phyloP scores from a whole-genome alignment of 2,329 filamentous ascomycete species.

The Plectosphaerella sp. region DNA sequence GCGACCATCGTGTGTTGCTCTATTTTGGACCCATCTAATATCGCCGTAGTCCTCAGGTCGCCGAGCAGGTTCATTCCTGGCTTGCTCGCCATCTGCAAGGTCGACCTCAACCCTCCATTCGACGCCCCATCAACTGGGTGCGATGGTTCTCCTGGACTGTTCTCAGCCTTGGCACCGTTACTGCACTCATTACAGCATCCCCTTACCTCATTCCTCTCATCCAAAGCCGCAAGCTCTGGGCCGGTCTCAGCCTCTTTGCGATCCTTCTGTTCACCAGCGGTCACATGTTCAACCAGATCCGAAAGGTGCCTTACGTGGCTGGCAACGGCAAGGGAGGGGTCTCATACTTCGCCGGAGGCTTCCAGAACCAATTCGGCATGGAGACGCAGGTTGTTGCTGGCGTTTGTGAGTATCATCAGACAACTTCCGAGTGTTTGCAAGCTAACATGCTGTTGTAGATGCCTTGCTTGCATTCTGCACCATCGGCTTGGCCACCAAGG shows the following conservation, averaged over 20 bases:
- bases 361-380: constrained; percentile 88
- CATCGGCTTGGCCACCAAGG: constrained; percentile 87
- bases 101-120: constrained; percentile 70
- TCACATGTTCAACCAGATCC: constrained; percentile 99
- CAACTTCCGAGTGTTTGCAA: background rate
- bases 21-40: background rate
- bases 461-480: constrained; percentile 82
- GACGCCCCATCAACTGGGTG: constrained; percentile 83
- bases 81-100: constrained; percentile 73
- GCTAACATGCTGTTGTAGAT: constrained; percentile 41
- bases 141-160: constrained; percentile 66
- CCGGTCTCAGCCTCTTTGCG: constrained; percentile 78
- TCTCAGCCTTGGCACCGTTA: constrained; percentile 64
- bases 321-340: constrained; percentile 82
- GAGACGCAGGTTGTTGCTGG: constrained; percentile 95
- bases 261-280: constrained; percentile 93
- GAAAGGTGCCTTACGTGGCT: constrained; percentile 88
- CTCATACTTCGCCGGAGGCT: constrained; percentile 84
- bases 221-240: constrained; percentile 92
- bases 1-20: constrained; percentile 17
- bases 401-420: constrained; percentile 65
- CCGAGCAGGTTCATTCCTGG: constrained; percentile 77
- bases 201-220: constrained; percentile 78
- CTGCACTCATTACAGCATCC: constrained; percentile 65
- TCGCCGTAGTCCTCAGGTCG: constrained; percentile 57